A percentile compares a stretch with the other conserved stretches of the same genome.
phyloP scores from a whole-genome alignment of 2,329 filamentous ascomycete species.

The Madurella fahalii region DNA sequence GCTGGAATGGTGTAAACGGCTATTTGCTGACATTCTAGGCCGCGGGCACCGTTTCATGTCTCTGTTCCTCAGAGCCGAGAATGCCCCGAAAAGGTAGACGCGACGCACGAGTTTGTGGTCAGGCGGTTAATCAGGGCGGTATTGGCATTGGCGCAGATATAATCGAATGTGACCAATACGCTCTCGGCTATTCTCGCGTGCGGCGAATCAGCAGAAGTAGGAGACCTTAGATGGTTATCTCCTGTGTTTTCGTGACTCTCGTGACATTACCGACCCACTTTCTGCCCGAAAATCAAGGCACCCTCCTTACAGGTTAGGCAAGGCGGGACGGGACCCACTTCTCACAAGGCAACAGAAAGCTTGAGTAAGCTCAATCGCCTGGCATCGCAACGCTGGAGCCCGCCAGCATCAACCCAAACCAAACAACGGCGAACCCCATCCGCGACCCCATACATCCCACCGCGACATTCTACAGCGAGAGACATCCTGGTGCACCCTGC shows the following conservation, averaged over 20 bases:
- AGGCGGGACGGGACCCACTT: conserved; percentile 16
- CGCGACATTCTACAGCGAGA: neutral
- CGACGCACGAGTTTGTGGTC: no score
- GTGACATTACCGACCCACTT: neutral
- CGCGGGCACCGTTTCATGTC: conserved; percentile 13
- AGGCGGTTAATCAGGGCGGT: no score
- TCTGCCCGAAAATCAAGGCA: conserved; percentile 2
- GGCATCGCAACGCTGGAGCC: conserved; percentile 4
- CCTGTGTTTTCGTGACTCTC: no score
- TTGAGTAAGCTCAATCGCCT: conserved; percentile 34
- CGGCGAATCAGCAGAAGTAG: no score
- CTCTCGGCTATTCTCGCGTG: no score
- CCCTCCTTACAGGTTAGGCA: neutral
- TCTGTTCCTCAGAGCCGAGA: conserved; percentile 2
- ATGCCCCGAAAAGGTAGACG: neutral
- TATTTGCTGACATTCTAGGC: conserved; percentile 2
- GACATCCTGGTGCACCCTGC: neutral
- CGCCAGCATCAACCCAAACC: conserved; percentile 15
- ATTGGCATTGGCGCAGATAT: no score
- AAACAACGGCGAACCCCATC: conserved; percentile 9
- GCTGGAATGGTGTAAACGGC: conserved; percentile 13
- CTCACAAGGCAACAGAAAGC: conserved; percentile 35
- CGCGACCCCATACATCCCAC: conserved; percentile 2
- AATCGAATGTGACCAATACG: no score
- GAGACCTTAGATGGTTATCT: no score